Evolutionary conservation across 2,329 filamentous ascomycete genomes (phyloP).

Genomic region (Penicillium glabrum): DNA sequence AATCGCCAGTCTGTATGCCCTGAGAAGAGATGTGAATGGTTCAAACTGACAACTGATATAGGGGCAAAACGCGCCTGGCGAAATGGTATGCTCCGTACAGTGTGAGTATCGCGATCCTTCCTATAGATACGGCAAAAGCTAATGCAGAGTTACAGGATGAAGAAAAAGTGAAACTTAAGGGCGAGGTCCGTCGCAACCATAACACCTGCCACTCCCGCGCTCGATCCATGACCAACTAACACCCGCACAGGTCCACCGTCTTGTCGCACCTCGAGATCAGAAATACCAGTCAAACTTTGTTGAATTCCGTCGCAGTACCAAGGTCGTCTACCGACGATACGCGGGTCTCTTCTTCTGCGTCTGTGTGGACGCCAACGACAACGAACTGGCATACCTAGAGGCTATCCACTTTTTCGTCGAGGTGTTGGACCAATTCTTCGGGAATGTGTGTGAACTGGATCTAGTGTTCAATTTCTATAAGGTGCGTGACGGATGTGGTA

Average conservation of each 20-base stretch:
- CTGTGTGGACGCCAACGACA: conserved; percentile 98
- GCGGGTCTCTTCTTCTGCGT: conserved; percentile 99
- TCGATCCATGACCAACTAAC: conserved; percentile 1
- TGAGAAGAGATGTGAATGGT: neutral
- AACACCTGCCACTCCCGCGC: neutral
- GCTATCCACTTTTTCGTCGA: conserved; percentile 99
- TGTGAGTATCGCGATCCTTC: conserved; percentile 43
- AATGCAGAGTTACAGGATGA: conserved; percentile 64
- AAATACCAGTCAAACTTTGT: conserved; percentile 99
- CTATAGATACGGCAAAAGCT: conserved; percentile 6
- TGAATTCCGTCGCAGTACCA: conserved; percentile 71
- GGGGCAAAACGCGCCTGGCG: conserved; percentile 95
- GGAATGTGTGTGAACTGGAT: conserved; percentile 97
- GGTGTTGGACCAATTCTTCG: conserved; percentile 97
- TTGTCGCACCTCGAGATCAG: conserved; percentile 95
- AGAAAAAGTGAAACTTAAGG: conserved; percentile 98
- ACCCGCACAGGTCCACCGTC: conserved; percentile 74
- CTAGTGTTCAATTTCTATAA: conserved; percentile 74
- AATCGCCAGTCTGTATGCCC: conserved; percentile 69
- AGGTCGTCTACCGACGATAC: conserved; percentile 96
- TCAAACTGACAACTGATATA: conserved; percentile 42
- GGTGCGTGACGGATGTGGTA: conserved; percentile 40
- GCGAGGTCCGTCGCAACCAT: conserved; percentile 66
- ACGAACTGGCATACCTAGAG: conserved; percentile 94
- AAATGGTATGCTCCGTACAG: conserved; percentile 99